These are phyloP conservation scores for Corymbia citriodora DNA, from an alignment of 441 rosid species.

Conservation along the genomic window DNA sequence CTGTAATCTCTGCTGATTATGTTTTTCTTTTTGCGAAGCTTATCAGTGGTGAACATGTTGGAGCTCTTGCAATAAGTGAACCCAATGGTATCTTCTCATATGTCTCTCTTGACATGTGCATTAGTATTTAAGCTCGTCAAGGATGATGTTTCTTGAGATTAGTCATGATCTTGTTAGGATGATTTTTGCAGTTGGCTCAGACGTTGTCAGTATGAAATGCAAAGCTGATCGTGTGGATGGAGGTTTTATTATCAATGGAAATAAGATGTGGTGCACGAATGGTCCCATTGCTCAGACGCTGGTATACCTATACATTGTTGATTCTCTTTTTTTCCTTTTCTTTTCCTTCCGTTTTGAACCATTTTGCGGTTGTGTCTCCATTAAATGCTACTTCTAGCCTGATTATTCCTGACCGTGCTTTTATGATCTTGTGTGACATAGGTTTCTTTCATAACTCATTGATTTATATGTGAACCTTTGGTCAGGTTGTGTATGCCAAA, in stretches of 20 bases:
- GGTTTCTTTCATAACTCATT: conserved; percentile 5
- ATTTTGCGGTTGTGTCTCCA: neutral
- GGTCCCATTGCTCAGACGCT: conserved; percentile 94
- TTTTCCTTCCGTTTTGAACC: neutral
- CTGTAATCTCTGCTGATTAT: neutral
- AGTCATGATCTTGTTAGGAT: neutral
- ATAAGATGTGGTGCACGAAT: conserved; percentile 99
- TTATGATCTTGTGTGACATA: neutral
- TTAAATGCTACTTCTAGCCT: neutral
- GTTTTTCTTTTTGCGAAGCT: conserved; percentile 53
- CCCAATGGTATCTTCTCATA: conserved; percentile 64
- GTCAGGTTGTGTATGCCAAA: conserved; percentile 85
- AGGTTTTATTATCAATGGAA: conserved; percentile 78
- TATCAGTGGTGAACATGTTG: conserved; percentile 93
- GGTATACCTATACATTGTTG: conserved; percentile 31
- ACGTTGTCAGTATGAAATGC: conserved; percentile 95
- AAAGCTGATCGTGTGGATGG: conserved; percentile 90
- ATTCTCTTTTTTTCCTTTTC: neutral
- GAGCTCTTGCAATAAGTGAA: conserved; percentile 99
- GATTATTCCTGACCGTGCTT: neutral
- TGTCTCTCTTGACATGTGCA: neutral
- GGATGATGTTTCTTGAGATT: neutral
- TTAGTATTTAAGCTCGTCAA: neutral
- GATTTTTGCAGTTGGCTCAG: conserved; percentile 76
- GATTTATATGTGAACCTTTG: conserved; percentile 9